phyloP scores from a whole-genome alignment of 768 basidiomycete species.

The Trametes maxima region DNA sequence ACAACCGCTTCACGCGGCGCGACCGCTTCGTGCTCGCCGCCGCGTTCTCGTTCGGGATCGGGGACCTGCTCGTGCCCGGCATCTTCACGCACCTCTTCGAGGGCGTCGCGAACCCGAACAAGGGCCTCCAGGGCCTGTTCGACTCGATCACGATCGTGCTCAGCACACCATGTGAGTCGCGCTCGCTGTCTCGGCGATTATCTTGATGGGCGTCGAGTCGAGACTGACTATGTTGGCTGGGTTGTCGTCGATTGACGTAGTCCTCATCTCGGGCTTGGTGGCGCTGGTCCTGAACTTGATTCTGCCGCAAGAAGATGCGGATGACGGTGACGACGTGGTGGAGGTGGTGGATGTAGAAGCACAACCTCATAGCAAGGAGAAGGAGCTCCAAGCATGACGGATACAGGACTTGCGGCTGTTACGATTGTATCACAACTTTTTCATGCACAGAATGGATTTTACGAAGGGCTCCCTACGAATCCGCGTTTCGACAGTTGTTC shows the following conservation, averaged over 20 bases:
- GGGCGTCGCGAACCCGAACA: constrained; percentile 51
- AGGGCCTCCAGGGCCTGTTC: constrained; percentile 67
- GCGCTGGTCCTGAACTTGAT: constrained; percentile 49
- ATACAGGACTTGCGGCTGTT: neutral
- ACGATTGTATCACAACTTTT: neutral
- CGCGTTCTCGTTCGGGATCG: constrained; percentile 68
- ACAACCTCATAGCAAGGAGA: constrained; percentile 15
- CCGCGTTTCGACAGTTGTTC: too few species aligned
- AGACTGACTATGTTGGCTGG: neutral
- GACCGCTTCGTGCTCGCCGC: constrained; percentile 73
- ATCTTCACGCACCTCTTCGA: constrained; percentile 75
- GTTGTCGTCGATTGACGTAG: constrained; percentile 27
- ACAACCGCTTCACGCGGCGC: constrained; percentile 57
- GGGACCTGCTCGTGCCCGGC: constrained; percentile 64
- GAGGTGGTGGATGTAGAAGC: constrained; percentile 21
- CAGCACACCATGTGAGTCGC: constrained; percentile 73
- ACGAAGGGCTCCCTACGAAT: neutral
- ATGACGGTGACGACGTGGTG: constrained; percentile 25
- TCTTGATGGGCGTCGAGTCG: too few species aligned
- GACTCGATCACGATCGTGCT: constrained; percentile 79
- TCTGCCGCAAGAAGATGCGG: constrained; percentile 40
- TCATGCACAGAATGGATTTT: neutral
- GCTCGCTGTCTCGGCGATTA: neutral
- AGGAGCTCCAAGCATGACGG: constrained; percentile 1
- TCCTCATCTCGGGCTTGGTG: constrained; percentile 46